Evolutionary conservation across 1,284 basidiomycete genomes (phyloP).

Genomic region (Pseudozyma pruni): DNA sequence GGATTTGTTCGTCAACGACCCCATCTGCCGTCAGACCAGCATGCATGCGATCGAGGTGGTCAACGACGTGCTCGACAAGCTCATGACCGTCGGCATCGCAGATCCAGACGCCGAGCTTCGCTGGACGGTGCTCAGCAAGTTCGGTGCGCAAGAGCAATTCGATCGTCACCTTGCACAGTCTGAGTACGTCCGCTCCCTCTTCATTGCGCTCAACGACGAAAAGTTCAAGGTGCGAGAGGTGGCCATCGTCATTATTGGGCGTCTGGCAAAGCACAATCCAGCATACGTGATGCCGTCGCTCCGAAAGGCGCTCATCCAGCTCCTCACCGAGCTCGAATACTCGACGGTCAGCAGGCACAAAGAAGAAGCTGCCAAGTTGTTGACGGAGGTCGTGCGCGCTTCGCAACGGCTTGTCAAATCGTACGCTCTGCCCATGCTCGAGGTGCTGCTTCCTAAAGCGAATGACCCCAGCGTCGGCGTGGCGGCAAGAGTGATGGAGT

Average conservation of each 20-base stretch:
- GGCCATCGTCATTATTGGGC: slow-evolving; percentile 90
- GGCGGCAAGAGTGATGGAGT: slow-evolving; percentile 90
- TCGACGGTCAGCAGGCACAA: slow-evolving; percentile 83
- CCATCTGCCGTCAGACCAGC: slow-evolving; percentile 95
- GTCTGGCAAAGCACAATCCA: slow-evolving; percentile 93
- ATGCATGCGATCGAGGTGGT: slow-evolving; percentile 97
- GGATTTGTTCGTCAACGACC: slow-evolving; percentile 88
- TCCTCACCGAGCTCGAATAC: slow-evolving; percentile 96
- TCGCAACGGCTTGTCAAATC: slow-evolving; percentile 95
- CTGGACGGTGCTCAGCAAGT: slow-evolving; percentile 77
- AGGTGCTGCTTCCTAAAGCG: slow-evolving; percentile 88
- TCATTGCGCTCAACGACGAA: slow-evolving; percentile 98
- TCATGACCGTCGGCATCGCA: slow-evolving; percentile 94
- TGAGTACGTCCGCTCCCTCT: slow-evolving; percentile 94
- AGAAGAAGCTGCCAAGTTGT: slow-evolving; percentile 71
- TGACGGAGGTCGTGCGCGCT: slow-evolving; percentile 71
- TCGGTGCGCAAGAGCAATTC: slow-evolving; percentile 92
- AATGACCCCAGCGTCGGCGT: slow-evolving; percentile 86
- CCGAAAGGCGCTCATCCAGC: slow-evolving; percentile 93
- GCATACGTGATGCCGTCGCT: slow-evolving; percentile 99
- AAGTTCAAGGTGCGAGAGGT: slow-evolving; percentile 91
- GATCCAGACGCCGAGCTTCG: slow-evolving; percentile 75
- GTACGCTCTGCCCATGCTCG: slow-evolving; percentile 94
- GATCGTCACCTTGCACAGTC: slow-evolving; percentile 99
- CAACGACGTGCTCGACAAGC: slow-evolving; percentile 95